Conservation (phyloP, 2,329 filamentous ascomycete species). For the Aspergillus aculeatinus region DNA sequence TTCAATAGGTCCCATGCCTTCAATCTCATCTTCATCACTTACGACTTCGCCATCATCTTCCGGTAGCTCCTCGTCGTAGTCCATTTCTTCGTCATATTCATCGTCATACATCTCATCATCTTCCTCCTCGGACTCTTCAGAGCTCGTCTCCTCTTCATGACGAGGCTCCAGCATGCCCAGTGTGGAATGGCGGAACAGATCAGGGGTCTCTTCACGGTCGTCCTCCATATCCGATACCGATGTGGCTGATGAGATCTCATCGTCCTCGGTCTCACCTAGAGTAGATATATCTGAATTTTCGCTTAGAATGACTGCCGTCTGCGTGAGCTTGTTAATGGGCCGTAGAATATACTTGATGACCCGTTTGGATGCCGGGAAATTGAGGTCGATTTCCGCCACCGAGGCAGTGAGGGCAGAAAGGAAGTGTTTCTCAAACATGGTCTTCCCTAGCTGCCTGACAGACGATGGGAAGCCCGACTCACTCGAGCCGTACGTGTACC, state of each 20-base stretch:
- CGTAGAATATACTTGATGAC: constrained; percentile 95
- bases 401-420: constrained; percentile 84
- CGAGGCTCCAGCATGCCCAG: constrained; percentile 89
- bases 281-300: constrained; percentile 72
- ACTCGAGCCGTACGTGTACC: constrained; percentile 65
- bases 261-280: constrained; percentile 71
- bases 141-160: constrained; percentile 77
- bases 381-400: constrained; percentile 92
- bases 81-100: constrained; percentile 85
- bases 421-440: constrained; percentile 99
- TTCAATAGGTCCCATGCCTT: constrained; percentile 73
- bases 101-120: constrained; percentile 93
- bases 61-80: constrained; percentile 81
- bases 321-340: constrained; percentile 81
- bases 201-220: constrained; percentile 89
- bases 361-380: constrained; percentile 87
- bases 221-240: constrained; percentile 87
- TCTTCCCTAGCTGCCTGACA: constrained; percentile 79
- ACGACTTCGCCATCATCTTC: constrained; percentile 81
- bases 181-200: constrained; percentile 94
- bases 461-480: constrained; percentile 54
- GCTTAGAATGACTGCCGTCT: constrained; percentile 82
- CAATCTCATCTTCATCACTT: constrained; percentile 82
- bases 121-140: constrained; percentile 66
- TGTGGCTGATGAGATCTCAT: constrained; percentile 82